Percentiles rank a stretch among this genome's conserved stretches.
phyloP scores from a whole-genome alignment of 2,329 filamentous ascomycete species.

The Ophidiomyces ophidiicola region DNA sequence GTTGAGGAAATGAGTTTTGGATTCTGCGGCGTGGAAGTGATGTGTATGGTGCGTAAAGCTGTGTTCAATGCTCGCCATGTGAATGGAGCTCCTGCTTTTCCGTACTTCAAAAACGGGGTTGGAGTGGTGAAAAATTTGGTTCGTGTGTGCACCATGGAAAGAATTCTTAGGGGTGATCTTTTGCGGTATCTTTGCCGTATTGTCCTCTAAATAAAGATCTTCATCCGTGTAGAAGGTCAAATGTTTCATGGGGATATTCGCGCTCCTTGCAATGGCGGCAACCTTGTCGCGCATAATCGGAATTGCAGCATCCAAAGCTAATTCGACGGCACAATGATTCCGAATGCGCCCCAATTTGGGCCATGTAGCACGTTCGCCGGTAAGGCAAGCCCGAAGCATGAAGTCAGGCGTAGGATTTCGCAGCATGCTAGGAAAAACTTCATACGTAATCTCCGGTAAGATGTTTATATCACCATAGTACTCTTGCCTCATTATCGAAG shows the following conservation, averaged over 20 bases:
- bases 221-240: constrained; percentile 2
- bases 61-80: neutral
- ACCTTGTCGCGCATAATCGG: constrained; percentile 18
- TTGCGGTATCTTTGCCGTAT: neutral
- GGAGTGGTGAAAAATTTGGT: neutral
- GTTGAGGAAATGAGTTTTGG: neutral
- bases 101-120: neutral
- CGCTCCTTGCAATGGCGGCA: constrained; percentile 3
- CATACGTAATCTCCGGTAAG: constrained; percentile 62
- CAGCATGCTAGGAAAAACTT: constrained; percentile 63
- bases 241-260: constrained; percentile 2
- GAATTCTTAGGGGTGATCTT: neutral
- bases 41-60: neutral
- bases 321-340: constrained; percentile 77
- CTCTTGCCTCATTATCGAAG: constrained; percentile 73
- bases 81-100: neutral
- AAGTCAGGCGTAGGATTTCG: constrained; percentile 77
- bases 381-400: constrained; percentile 64
- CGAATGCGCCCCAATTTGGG: constrained; percentile 74
- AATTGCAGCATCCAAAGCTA: constrained; percentile 49
- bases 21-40: neutral
- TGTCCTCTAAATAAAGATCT: neutral
- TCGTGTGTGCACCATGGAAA: neutral
- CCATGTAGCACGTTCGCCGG: constrained; percentile 82
- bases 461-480: constrained; percentile 96